A percentile compares a stretch with the other conserved stretches of the same genome.
Conservation (phyloP, 441 rosid species). For the Rhodomyrtus psidioides region DNA sequence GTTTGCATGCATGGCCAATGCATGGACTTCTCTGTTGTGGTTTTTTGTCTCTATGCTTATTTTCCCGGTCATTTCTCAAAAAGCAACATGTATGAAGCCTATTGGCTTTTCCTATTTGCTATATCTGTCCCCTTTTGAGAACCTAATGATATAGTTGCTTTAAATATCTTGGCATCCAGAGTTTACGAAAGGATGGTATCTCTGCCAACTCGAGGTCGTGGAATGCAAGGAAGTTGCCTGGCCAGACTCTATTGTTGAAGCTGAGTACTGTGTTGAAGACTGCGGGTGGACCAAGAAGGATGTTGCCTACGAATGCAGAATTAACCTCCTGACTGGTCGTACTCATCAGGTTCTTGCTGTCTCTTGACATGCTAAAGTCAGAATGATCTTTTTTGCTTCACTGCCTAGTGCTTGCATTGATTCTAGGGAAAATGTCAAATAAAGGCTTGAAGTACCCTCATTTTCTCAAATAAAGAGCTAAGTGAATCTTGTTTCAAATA, state of each 20-base stretch:
- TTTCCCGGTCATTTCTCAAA: not conserved
- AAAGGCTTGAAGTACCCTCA: no score
- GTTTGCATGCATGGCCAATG: not conserved
- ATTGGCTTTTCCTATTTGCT: not conserved
- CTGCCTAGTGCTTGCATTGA: not conserved
- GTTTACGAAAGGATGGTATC: slow-evolving; percentile 54
- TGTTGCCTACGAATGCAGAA: slow-evolving; percentile 69
- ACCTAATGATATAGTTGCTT: slow-evolving; percentile 1
- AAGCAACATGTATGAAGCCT: not conserved
- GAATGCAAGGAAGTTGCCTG: slow-evolving; percentile 72
- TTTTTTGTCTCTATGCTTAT: not conserved
- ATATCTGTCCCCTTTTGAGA: not conserved
- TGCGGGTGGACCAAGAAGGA: slow-evolving; percentile 59
- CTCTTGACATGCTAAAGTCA: not conserved
- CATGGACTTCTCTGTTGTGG: not conserved
- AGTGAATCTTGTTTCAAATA: no score
- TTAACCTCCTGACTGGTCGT: slow-evolving; percentile 81
- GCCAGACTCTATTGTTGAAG: slow-evolving; percentile 49
- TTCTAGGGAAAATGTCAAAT: no score
- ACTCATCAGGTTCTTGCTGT: slow-evolving; percentile 71
- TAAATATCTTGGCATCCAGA: slow-evolving; percentile 33
- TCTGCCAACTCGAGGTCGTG: slow-evolving; percentile 79
- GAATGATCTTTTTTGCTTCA: not conserved
- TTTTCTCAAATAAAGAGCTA: no score
- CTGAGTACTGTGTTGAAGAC: slow-evolving; percentile 42